Base-by-base conservation (phyloP, 139 green algal species). In the Spirogloea muscicola region DNA sequence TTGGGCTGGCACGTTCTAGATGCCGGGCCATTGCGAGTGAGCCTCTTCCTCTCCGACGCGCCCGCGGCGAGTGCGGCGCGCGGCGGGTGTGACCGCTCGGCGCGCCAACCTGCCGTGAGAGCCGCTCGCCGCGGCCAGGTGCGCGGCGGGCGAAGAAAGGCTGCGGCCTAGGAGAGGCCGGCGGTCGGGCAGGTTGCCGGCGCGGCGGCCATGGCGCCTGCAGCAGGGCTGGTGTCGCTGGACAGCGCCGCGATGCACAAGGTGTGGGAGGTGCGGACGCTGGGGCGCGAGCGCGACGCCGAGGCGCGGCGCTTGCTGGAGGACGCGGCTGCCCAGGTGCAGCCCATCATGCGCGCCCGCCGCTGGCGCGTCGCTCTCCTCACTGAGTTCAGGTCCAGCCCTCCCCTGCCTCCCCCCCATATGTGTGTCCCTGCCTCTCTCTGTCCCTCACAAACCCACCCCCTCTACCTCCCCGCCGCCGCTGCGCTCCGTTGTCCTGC, bases 281-380 rank as follows among this genome's bases (percentile, higher is more conserved):
- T 73, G 42, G 49, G 62, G 44, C 29, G 34, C n/a, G n/a, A 59
- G 39, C 33, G 21, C 13, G 68, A 46, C 0, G 60, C 43, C 18
- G 84, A 91, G 59, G 90, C 89, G 0, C 51, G 61, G 7, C 25
- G 76, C 31, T 38, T 90, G 57, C 79, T 95, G 2, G 68, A 86
- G 49, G 36, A n/a, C 1, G 82, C 88, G 18, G 80, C 85, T 3
- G 52, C 73, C 51, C 89, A 96, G 62, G 91, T 96, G n/a, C 89
- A 96, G 77, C 91, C 91, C 41, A 89, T 96, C 58, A 88, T 96
- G 85, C 63, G 79, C 1, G 83, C 83, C 1, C 83, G 86, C 0
- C 29, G 72, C 9, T 94, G 85, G 82, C 79, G 42, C 0, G 82
- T 91, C n/a, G 83, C 74, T 0, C 51, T 90, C 43, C 71, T 96